Evolutionary conservation across 805 yeast genomes (phyloP).

Genomic region (Yamadazyma endophytica): DNA sequence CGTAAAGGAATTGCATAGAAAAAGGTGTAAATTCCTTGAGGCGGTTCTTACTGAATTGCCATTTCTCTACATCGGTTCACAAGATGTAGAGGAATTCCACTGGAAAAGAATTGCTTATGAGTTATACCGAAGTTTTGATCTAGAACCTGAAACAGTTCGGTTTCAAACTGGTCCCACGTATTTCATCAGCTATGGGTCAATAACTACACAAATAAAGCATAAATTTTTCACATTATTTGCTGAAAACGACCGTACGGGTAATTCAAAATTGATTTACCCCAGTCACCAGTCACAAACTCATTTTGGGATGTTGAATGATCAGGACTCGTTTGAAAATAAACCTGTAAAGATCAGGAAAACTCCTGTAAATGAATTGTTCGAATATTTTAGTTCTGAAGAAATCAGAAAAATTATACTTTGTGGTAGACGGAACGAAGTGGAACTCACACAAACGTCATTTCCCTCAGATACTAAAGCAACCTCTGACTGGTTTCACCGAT

Average conservation of each 20-base stretch:
- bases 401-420: constrained; percentile 7
- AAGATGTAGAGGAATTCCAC: constrained; percentile 11
- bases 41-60: constrained; percentile 11
- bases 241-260: constrained; percentile 6
- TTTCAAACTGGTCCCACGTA: constrained; percentile 12
- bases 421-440: constrained; percentile 5
- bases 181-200: constrained; percentile 13
- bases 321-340: not conserved
- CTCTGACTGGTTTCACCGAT: constrained; percentile 12
- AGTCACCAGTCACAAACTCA: not conserved
- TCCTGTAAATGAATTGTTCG: constrained; percentile 3
- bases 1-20: constrained; percentile 4
- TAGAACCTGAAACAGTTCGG: constrained; percentile 12
- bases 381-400: constrained; percentile 10
- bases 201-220: constrained; percentile 13
- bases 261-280: not conserved
- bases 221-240: constrained; percentile 9
- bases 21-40: constrained; percentile 4
- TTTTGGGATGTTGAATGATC: not conserved
- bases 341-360: constrained; percentile 4
- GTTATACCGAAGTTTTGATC: constrained; percentile 2
- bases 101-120: constrained; percentile 15
- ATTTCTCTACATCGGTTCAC: constrained; percentile 9
- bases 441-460: constrained; percentile 2
- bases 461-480: constrained; percentile 2